Percentiles rank a stretch among this genome's conserved stretches.
Conservation (phyloP, 345 rosid genomes). For the Odontarrhena argentea region DNA sequence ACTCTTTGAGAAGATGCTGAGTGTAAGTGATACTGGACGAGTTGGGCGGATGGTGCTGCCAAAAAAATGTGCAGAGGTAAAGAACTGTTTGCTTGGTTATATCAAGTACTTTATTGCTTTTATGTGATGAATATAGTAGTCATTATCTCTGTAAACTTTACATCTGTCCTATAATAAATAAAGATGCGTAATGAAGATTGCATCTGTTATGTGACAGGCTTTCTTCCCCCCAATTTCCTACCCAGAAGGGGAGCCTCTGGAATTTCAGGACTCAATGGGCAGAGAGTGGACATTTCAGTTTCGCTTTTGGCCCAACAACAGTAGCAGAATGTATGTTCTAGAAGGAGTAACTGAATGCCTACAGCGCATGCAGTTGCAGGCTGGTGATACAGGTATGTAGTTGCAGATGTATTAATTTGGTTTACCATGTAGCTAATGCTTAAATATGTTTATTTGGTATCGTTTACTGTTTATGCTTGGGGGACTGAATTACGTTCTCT, state of each 20-base stretch:
- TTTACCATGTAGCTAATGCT: conserved; percentile 29
- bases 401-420: conserved; percentile 11
- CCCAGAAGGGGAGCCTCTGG: conserved; percentile 92
- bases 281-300: conserved; percentile 95
- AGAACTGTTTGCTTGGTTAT: conserved; percentile 39
- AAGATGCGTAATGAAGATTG: conserved; percentile 25
- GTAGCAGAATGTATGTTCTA: conserved; percentile 92
- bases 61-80: conserved; percentile 95
- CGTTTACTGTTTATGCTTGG: conserved; percentile 15
- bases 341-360: conserved; percentile 95
- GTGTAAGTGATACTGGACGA: conserved; percentile 94
- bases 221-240: conserved; percentile 81
- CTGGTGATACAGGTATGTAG: conserved; percentile 87
- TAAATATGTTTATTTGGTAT: conserved; percentile 14
- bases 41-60: conserved; percentile 92
- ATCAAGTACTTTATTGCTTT: conserved; percentile 15
- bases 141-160: conserved; percentile 27
- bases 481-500: conserved; percentile 38
- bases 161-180: conserved; percentile 12
- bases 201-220: conserved; percentile 54
- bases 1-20: conserved; percentile 92
- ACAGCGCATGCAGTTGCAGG: conserved; percentile 92
- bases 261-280: conserved; percentile 90
- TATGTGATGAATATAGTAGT: conserved; percentile 15
- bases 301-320: conserved; percentile 93